Conservation (phyloP, 1,139 yeast genomes). For the Diutina catenulata region DNA sequence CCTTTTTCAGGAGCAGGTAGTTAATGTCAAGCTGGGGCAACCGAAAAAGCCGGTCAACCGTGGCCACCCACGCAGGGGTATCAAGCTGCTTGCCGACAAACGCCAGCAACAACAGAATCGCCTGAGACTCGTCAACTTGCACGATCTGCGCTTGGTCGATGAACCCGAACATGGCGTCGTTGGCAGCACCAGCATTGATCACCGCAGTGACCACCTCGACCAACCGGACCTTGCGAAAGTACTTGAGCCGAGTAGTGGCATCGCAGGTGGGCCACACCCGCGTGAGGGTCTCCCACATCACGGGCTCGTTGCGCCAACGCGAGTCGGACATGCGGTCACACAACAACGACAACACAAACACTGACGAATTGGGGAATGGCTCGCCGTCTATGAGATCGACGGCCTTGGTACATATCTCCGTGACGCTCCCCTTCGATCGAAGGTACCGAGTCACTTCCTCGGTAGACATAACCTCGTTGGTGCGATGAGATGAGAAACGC, state of each 20-base stretch:
- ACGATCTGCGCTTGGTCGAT: constrained; percentile 16
- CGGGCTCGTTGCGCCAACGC: constrained; percentile 27
- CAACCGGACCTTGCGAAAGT: constrained; percentile 20
- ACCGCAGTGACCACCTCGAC: constrained; percentile 13
- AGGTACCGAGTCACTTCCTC: constrained; percentile 54
- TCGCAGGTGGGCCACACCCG: constrained; percentile 24
- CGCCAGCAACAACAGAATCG: constrained; percentile 13
- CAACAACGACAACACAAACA: constrained; percentile 54
- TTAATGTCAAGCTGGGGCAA: background rate
- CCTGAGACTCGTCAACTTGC: constrained; percentile 21
- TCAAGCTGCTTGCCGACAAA: constrained; percentile 7
- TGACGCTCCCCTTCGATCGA: constrained; percentile 25
- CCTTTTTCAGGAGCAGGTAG: background rate
- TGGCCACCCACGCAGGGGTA: constrained; percentile 7
- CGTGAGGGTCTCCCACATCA: constrained; percentile 34
- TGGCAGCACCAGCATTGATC: constrained; percentile 17
- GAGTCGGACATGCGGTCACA: constrained; percentile 53
- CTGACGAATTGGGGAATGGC: constrained; percentile 43
- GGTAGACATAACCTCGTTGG: constrained; percentile 19
- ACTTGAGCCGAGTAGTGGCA: constrained; percentile 14
- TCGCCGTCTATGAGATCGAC: constrained; percentile 24
- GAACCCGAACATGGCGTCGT: constrained; percentile 12
- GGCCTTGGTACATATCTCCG: constrained; percentile 7
- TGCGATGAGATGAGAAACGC: constrained; percentile 4
- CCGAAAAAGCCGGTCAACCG: background rate